These are phyloP conservation scores for Citrus trifoliata DNA, from an alignment of 345 rosid species.

Conservation along the genomic window DNA sequence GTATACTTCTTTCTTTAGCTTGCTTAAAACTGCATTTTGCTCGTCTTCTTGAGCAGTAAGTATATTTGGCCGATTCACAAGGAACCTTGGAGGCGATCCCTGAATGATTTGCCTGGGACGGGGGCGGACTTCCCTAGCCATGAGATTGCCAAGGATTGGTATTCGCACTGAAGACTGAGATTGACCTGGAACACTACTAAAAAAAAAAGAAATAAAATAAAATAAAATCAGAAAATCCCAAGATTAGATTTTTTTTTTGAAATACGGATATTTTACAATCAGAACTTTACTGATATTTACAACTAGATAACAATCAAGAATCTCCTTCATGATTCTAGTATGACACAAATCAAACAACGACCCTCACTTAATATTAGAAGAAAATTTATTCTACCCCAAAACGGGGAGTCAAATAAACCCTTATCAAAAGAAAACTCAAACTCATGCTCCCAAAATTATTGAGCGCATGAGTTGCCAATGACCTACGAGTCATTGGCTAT, in stretches of 20 bases:
- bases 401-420: fast-evolving
- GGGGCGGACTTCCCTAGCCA: background rate
- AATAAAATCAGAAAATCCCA: background rate
- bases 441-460: too few species aligned
- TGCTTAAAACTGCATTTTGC: conserved; percentile 35
- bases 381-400: fast-evolving
- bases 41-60: conserved; percentile 21
- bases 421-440: too few species aligned
- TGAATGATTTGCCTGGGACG: conserved; percentile 1
- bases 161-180: background rate
- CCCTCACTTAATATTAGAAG: too few species aligned
- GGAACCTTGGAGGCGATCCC: conserved; percentile 14
- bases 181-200: conserved; percentile 10
- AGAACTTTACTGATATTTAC: too few species aligned
- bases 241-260: background rate
- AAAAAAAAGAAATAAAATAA: background rate
- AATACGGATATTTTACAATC: too few species aligned
- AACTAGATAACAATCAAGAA: fast-evolving
- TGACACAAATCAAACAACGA: too few species aligned
- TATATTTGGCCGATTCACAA: background rate
- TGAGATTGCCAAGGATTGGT: background rate
- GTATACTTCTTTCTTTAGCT: conserved; percentile 57
- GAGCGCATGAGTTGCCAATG: too few species aligned
- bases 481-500: too few species aligned
- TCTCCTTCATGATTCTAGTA: too few species aligned